Base-by-base conservation (phyloP, 495 filamentous ascomycete genomes). In the Delitschia confertaspora region DNA sequence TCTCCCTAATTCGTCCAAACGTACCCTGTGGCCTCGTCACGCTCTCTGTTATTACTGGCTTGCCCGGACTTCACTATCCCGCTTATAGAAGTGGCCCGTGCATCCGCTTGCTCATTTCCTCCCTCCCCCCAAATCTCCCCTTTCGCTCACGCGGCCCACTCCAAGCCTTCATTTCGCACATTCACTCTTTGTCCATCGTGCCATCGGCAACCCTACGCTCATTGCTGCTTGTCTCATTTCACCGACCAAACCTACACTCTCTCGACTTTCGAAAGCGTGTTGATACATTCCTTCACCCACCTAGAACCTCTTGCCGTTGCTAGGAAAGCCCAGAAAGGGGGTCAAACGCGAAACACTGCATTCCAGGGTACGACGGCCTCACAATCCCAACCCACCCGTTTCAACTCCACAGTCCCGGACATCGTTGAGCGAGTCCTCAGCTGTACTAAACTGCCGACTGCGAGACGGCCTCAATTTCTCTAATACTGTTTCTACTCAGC, bases 401-500 rank as follows among this genome's bases (percentile, higher is more conserved):
- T 56, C 53, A 56, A 54, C 27, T 42, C 53, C 36, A 37, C 47
- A 51, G 43, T 48, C 32, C 27, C 33, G 38, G 53, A 37, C 47
- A 45, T 56, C 53, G 53, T 47, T 56, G 53, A 56, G 42, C 53
- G 53, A 56, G 53, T 48, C 42, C 43, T 51, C 43, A 33, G 30
- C 46, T 49, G 35, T 16, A 35, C 47, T 34, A 32, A n/a, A n/a
- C n/a, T n/a, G 26, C 29, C 11, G 29, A 3, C 29, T 31, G 11
- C 29, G 11, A 3, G 11, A 11, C 29, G 29, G 29, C 29, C 29
- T 31, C 29, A 31, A 31, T 35, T 19, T 2, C 18, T 34, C n/a
- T 34, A 14, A 13, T 14, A 14, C 6, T 5, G n/a, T 14, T 34
- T 34, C n/a, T 18, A n/a, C 21, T 13, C 33, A 9, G 10, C 2